Evolutionary conservation across 2,329 filamentous ascomycete genomes (phyloP), one percentile per base, ranked within the genome.

Genomic region (Aspergillus pseudoterreus): DNA sequence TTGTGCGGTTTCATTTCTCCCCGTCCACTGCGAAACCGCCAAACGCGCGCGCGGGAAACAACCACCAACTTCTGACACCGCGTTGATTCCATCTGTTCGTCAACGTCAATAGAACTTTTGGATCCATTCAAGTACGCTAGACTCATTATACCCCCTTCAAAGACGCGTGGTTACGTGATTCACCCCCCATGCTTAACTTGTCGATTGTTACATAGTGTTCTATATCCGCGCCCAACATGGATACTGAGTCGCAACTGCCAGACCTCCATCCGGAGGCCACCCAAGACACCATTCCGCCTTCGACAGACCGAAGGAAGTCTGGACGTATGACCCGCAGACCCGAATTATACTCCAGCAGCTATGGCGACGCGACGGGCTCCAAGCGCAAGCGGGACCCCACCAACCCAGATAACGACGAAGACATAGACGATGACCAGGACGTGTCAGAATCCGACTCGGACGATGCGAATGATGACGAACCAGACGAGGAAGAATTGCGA

Each of bases 311-410:
- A 59, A 68, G 73, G 57, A 75, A 73, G 57, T 77, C 75, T n/a
- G 69, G 71, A 45, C 71, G 75, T 54, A 63, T 65, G 49, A 68
- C 70, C 52, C 71, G 72, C 44, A 72, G 69, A 55, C 74, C 74
- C 33, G 69, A 72, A 49, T 50, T 73, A 19, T 75, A 71, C 50
- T 73, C 73, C 6, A 65, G 74, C 50, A 72, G 58, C 43, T 62
- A 69, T 52, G 63, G 64, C 47, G 59, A 58, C 47, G 61, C 58
- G 30, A 58, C 66, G 49, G 58, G 68, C n/a, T 64, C 67, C 11
- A 82, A 82, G 65, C 75, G 79, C 55, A 82, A 82, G 65, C 73
- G 76, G 52, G 62, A 57, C n/a, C 56, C 65, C n/a, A 63, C 66
- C 43, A 68, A 63, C 35, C 66, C 71, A 12, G 67, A 69, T 5